Percentiles rank a stretch among this genome's conserved stretches.
Evolutionary conservation across 768 basidiomycete genomes (phyloP).

Genomic region (Suillus spraguei): DNA sequence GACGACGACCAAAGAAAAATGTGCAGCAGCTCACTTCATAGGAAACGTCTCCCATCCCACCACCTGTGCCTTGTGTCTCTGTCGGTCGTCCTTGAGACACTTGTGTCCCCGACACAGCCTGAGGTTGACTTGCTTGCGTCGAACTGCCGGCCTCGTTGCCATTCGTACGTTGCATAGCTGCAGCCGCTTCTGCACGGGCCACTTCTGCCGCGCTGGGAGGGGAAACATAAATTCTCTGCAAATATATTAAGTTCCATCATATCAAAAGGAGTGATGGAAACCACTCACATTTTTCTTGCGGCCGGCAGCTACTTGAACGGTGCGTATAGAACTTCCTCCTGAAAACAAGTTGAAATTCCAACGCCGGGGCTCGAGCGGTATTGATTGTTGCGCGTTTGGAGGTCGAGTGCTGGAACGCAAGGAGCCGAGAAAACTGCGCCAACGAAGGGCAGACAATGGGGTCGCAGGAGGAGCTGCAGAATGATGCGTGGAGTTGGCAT

Average conservation of each 20-base stretch:
- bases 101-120: not conserved
- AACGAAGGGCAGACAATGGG: not conserved
- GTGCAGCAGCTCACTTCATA: not conserved
- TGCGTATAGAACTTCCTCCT: not conserved
- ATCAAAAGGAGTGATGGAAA: not conserved
- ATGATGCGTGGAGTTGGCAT: not conserved
- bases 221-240: not conserved
- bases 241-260: not conserved
- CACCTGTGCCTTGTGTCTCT: not conserved
- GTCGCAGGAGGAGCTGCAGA: not conserved
- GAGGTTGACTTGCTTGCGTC: not conserved
- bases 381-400: not conserved
- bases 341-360: not conserved
- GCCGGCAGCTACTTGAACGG: not conserved
- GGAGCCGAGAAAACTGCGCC: not conserved
- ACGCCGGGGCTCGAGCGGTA: not conserved
- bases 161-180: not conserved
- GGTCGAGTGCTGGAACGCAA: not conserved
- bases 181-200: not conserved
- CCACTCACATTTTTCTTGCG: not conserved
- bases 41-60: not conserved
- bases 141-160: not conserved
- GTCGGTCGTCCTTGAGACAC: not conserved
- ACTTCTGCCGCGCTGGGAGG: not conserved
- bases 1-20: not conserved